A percentile compares a stretch with the other conserved stretches of the same genome.
These are phyloP conservation scores for Hanseniaspora lachancei DNA, from an alignment of 805 yeast species.

Conservation along the genomic window DNA sequence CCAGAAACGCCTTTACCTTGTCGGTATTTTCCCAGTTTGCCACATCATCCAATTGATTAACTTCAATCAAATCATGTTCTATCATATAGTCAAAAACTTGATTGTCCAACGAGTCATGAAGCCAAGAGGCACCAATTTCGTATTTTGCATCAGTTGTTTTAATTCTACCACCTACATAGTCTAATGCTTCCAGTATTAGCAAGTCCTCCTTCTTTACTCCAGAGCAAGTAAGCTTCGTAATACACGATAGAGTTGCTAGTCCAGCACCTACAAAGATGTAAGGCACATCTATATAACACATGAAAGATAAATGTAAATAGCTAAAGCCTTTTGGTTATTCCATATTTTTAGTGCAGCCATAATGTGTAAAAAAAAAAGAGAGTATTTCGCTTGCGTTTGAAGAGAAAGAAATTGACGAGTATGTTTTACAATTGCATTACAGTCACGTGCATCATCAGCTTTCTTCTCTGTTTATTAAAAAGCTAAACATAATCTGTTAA, in stretches of 20 bases:
- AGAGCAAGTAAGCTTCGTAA: slow-evolving; percentile 33
- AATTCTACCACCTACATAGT: slow-evolving; percentile 53
- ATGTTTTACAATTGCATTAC: neutral
- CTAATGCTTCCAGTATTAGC: slow-evolving; percentile 49
- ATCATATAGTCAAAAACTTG: slow-evolving; percentile 16
- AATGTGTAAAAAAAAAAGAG: too few species aligned
- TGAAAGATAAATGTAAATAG: neutral
- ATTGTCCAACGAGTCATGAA: slow-evolving; percentile 67
- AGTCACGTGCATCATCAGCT: neutral
- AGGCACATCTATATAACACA: neutral
- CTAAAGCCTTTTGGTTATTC: too few species aligned
- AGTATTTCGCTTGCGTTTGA: neutral
- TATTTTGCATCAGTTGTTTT: slow-evolving; percentile 30
- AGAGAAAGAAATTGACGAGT: neutral
- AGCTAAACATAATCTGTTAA: too few species aligned
- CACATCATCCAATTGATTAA: slow-evolving; percentile 11
- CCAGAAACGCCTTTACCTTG: slow-evolving; percentile 11
- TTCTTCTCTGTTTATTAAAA: neutral
- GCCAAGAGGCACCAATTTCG: slow-evolving; percentile 86
- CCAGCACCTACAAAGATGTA: slow-evolving; percentile 66
- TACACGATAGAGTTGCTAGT: slow-evolving; percentile 64
- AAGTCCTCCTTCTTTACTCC: slow-evolving; percentile 1
- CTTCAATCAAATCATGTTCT: slow-evolving; percentile 15
- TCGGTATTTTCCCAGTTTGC: too few species aligned
- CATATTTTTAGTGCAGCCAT: too few species aligned